Evolutionary conservation across 768 basidiomycete genomes (phyloP), one percentile per base, ranked within the genome.

Genomic region (Boletellus sp.): DNA sequence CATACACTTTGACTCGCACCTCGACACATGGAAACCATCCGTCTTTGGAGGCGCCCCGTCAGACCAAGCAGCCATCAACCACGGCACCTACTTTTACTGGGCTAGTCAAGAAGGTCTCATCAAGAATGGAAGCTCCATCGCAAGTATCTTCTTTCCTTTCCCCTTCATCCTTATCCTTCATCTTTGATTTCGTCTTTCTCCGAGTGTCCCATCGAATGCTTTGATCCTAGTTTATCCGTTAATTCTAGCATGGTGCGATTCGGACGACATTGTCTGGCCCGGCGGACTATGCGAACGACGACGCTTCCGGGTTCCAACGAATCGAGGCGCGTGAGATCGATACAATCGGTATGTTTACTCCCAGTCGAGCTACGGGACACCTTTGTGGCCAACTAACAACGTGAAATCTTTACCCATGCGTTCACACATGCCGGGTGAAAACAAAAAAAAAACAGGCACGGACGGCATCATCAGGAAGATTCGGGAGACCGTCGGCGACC

Each of bases 71-170:
- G 81, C 83, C 19, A 83, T 94, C 55, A 92, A 88, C 52, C 91
- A 94, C 52, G 91, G 90, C 12, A 90, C 88, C 3, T 93, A 92
- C 72, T 94, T 94, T 68, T 93, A 90, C 70, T 87, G 87, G 78
- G 92, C 92, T 0, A 83, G 82, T 52, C 79, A 85, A 57, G 88
- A 91, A 60, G 90, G 91, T 3, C 72, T 91, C 38, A 84, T 94
- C 54, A 76, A 74, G 58, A 86, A 88, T 52, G 86, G 85, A 54
- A 78, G 78, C 50, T 87, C 86, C 67, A 87, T 87, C 83, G 87
- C 85, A 87, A 87, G 86, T 87, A 58, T 78, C 67, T 52, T 34
- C 61, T 70, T 65, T 64, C 67, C 56, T 50, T 61, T 36, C 35
- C 41, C 7, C 48, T 42, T 43, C 26, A 9, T 26, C 9, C 22